phyloP scores from a whole-genome alignment of 176 grass and related monocot genomes.

The Cenchrus fungigraminus region DNA sequence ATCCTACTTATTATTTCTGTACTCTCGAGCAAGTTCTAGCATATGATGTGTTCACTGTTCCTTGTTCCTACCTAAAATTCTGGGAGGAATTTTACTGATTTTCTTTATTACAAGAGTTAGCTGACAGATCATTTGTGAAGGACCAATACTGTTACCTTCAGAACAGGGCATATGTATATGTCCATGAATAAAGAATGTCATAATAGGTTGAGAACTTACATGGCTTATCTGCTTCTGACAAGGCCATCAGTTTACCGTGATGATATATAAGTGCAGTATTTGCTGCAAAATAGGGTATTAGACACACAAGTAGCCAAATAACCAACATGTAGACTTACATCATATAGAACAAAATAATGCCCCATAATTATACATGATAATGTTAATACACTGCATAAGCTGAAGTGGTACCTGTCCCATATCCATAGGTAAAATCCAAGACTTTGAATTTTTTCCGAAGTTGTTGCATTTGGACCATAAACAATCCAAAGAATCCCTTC shows the following conservation, averaged over 20 bases:
- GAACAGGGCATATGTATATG: neutral
- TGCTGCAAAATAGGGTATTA: constrained; percentile 49
- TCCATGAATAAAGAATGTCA: constrained; percentile 13
- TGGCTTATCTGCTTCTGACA: constrained; percentile 90
- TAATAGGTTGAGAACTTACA: constrained; percentile 65
- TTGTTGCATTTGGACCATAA: constrained; percentile 92
- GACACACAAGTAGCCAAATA: neutral
- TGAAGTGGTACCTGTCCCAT: constrained; percentile 70
- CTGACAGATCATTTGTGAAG: neutral
- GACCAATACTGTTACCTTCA: neutral
- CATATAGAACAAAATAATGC: neutral
- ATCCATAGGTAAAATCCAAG: constrained; percentile 86
- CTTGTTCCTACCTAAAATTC: neutral
- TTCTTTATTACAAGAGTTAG: neutral
- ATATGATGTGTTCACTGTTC: neutral
- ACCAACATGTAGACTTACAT: constrained; percentile 4
- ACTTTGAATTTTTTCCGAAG: constrained; percentile 80
- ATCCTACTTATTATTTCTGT: neutral
- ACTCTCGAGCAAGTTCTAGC: neutral
- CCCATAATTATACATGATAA: neutral
- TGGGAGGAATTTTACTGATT: neutral
- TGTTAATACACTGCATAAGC: constrained; percentile 1
- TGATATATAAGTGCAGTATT: constrained; percentile 97
- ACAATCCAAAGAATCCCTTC: constrained; percentile 92
- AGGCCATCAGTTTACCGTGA: constrained; percentile 91